phyloP scores from a whole-genome alignment of 768 basidiomycete species.

The Cystofilobasidium bisporidii region DNA sequence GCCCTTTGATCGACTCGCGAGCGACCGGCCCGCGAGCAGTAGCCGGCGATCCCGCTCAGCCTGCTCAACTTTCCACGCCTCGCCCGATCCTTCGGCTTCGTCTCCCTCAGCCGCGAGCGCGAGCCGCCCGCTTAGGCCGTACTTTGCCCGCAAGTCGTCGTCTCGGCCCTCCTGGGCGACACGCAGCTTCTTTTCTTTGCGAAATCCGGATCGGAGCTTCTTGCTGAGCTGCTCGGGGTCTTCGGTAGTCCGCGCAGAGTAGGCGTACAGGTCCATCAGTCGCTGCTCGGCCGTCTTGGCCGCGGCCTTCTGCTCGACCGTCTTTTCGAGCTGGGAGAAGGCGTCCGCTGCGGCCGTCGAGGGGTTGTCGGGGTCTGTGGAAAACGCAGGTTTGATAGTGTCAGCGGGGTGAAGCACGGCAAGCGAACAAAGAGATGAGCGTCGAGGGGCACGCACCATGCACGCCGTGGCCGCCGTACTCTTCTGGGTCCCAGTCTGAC shows the following conservation, averaged over 20 bases:
- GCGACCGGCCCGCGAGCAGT: neutral
- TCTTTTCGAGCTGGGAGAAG: constrained; percentile 79
- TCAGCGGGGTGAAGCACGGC: neutral
- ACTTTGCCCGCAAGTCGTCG: constrained; percentile 59
- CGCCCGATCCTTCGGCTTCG: constrained; percentile 30
- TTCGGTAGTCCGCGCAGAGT: constrained; percentile 32
- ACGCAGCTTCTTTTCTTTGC: constrained; percentile 74
- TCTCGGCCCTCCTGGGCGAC: constrained; percentile 60
- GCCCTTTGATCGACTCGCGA: neutral
- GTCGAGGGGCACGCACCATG: constrained; percentile 50
- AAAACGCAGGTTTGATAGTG: constrained; percentile 16
- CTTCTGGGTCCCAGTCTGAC: constrained; percentile 93
- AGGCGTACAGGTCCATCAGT: constrained; percentile 62
- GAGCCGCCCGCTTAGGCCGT: constrained; percentile 64
- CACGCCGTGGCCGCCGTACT: constrained; percentile 83
- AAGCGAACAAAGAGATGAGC: too few relatives aligned
- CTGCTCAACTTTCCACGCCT: constrained; percentile 13
- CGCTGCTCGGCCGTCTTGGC: constrained; percentile 69
- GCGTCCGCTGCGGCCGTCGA: constrained; percentile 60
- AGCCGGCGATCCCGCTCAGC: constrained; percentile 3
- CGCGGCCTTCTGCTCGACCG: constrained; percentile 61
- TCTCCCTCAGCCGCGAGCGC: constrained; percentile 42
- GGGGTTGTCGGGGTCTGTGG: constrained; percentile 56
- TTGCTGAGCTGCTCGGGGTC: constrained; percentile 79
- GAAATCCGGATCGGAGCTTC: constrained; percentile 68